phyloP scores from a whole-genome alignment of 371 early-diverging fungal species.

The Mucor irregularis region DNA sequence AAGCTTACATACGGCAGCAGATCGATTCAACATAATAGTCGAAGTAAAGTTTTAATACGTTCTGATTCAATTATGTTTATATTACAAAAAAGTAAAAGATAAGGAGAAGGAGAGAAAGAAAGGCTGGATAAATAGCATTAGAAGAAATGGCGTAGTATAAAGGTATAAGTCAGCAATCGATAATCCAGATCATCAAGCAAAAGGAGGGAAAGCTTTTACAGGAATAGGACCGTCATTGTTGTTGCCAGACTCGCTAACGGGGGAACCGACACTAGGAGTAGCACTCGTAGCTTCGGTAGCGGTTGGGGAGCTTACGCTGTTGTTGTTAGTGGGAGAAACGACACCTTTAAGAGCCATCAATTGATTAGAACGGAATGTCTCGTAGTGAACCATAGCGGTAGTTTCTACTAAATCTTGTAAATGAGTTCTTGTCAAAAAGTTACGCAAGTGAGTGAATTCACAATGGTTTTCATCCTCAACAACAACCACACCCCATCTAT shows the following conservation, averaged over 20 bases:
- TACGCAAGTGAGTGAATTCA: constrained; percentile 82
- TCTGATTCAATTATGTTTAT: neutral
- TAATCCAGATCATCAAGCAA: constrained; percentile 22
- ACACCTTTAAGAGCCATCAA: constrained; percentile 80
- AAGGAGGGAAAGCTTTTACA: constrained; percentile 32
- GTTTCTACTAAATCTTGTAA: constrained; percentile 86
- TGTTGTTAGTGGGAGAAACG: constrained; percentile 22
- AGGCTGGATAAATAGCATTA: too few relatives aligned
- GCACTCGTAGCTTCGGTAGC: constrained; percentile 8
- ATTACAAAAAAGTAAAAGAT: too few relatives aligned
- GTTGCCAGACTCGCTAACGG: too few relatives aligned
- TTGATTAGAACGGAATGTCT: constrained; percentile 88
- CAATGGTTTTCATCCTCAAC: constrained; percentile 75
- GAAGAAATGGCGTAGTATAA: neutral
- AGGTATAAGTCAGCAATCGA: neutral
- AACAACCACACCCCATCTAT: constrained; percentile 67
- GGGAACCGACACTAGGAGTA: too few relatives aligned
- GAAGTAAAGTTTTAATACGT: too few relatives aligned
- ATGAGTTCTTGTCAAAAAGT: constrained; percentile 85
- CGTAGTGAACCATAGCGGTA: constrained; percentile 85
- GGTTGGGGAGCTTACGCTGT: constrained; percentile 16
- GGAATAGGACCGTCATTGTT: constrained; percentile 8
- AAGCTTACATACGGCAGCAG: too few relatives aligned
- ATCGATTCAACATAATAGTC: too few relatives aligned
- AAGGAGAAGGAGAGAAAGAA: too few relatives aligned